A percentile compares a stretch with the other conserved stretches of the same genome.
Conservation (phyloP, 495 filamentous ascomycete species). For the Penicillium daleae region DNA sequence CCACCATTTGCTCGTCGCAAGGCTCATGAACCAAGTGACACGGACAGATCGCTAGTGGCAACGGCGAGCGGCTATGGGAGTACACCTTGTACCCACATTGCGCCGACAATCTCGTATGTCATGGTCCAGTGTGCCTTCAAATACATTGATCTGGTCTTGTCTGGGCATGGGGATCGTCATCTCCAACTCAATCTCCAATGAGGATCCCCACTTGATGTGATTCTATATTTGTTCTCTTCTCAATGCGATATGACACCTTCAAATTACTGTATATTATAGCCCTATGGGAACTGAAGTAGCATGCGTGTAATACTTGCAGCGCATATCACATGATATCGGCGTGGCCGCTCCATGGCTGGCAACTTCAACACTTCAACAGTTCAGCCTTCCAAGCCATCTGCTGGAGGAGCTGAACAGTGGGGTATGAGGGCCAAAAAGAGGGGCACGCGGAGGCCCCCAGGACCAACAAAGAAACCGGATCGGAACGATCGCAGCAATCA, state of each 20-base stretch:
- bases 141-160: too few relatives aligned
- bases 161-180: not conserved
- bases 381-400: not conserved
- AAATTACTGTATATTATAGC: too few relatives aligned
- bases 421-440: conserved; percentile 25
- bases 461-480: conserved; percentile 26
- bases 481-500: conserved; percentile 22
- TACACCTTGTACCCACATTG: conserved; percentile 10
- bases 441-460: conserved; percentile 20
- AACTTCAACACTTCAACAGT: not conserved
- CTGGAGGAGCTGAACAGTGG: conserved; percentile 34
- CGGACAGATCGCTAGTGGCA: not conserved
- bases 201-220: not conserved
- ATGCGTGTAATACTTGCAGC: not conserved
- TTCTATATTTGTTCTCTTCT: not conserved
- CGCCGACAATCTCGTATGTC: conserved; percentile 1
- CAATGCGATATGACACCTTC: not conserved
- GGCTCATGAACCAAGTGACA: not conserved
- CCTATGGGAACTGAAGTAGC: not conserved
- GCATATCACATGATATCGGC: conserved; percentile 25
- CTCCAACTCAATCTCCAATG: not conserved
- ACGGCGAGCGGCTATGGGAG: conserved; percentile 6
- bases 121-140: conserved; percentile 6
- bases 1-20: not conserved
- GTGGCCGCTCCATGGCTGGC: conserved; percentile 7